Evolutionary conservation across 768 basidiomycete species (phyloP), one percentile per base, ranked within the genome.

Genomic region (Leccinum longicurvipes): DNA sequence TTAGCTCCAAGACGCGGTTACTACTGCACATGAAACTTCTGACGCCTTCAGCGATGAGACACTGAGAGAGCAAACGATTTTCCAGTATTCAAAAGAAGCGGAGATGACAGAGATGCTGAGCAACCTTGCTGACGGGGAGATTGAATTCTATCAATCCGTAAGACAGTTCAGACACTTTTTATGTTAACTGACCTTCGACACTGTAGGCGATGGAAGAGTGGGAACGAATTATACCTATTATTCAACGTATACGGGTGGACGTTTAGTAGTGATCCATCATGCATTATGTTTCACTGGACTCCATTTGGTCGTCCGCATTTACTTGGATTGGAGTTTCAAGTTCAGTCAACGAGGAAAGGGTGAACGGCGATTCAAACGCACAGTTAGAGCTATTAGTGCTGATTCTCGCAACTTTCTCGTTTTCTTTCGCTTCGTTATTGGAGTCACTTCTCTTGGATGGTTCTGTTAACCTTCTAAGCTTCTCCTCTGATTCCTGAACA

Each of bases 81-180:
- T 98, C 75, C 92, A 97, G 67, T 79, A 84, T 57, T 84, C 88
- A 12, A 98, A 98, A 72, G 87, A 93, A 66, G 82, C 86, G 48
- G 97, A 99, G 75, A 97, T 98, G 96, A 97, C 96, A 74, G 93
- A 94, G 66, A 86, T 98, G 81, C 70, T 99, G 11, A 83, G 83
- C 19, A 85, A 87, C 58, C 82, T 97, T 59, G 93, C 93, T 24
- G 91, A 97, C 62, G 95, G 94, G 10, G 89, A 99, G 71, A 91
- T 98, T 61, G 93, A 94, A 69, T 92, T 97, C 71, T 92, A 97
- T 70, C 89, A 89, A 73, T 82, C 88, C 62, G 91, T 87, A 69
- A 57, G 76, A 66, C n/a, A 23, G n/a, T 4, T 41, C 54, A 28
- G 31, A 54, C 51, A 17, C 4, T 52, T 51, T 50, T 23, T 34